Evolutionary conservation across 352 stramenopile genomes (phyloP), one percentile per base, ranked within the genome.

Genomic region (Pythium sukuiense): DNA sequence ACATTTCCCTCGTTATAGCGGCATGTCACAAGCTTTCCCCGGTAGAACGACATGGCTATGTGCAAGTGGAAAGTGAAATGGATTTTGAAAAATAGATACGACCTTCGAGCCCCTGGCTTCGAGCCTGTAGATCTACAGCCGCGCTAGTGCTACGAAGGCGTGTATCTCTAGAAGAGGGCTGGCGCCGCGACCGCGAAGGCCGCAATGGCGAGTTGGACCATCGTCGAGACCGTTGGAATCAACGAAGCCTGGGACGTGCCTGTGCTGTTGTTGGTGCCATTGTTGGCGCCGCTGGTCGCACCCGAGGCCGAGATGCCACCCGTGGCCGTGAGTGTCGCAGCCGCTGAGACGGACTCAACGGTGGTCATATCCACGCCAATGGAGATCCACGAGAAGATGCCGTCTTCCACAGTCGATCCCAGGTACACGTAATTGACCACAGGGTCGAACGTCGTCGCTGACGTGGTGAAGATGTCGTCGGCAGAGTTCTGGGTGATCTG

Each of bases 371-470:
- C 71, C 16, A 77, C 64, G 20, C 71, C 71, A 26, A 72, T 56
- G 2, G 69, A 72, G 61, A 79, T 71, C 72, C 72, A 79, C 29
- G 72, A 62, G 59, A 79, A 54, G 14, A 76, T 64, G 24, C 69
- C 72, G 27, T 79, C 69, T 41, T 61, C 52, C 37, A 79, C 62
- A 14, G 46, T 59, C 37, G 75, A 65, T 18, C 69, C 69, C 55
- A 79, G 60, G 33, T 71, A 46, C 26, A 70, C 65, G 63, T 79
- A 76, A 59, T 79, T 55, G n/a, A 79, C 61, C 24, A 79, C 52
- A 4, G 72, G 72, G 39, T 79, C 72, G 43, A 72, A 79, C 14
- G 61, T 53, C 11, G 62, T 53, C 6, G 66, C 63, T 20, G 67
- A 61, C 45, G 76, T 50, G 9, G 48, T 43, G 7, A 79, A 49